Base-by-base conservation (phyloP, 2,329 filamentous ascomycete species). In the Blumeriella jaapii region DNA sequence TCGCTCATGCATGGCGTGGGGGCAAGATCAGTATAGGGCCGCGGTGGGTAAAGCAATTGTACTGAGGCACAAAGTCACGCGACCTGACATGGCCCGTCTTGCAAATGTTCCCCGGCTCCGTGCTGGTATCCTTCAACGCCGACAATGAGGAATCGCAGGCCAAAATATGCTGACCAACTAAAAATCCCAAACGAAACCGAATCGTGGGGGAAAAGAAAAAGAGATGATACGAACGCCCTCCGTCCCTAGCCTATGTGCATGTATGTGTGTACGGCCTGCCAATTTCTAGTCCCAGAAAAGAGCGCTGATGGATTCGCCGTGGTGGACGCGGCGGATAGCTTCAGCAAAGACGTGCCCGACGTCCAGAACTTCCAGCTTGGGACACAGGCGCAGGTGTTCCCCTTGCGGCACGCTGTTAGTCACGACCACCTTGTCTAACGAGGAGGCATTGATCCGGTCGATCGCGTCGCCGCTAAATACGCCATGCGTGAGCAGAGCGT, bases 301-400 rank as follows among this genome's bases (percentile, higher is more conserved):
- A 42, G 91, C 84, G 58, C 86, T 94, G 62, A 98, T 94, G 54
- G 85, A 94, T 65, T 98, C 91, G 53, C 91, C 91, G 59, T 96
- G 87, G 61, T 98, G 91, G 40, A 96, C 89, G 44, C 91, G 77
- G 45, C 91, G 82, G 50, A 96, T 95, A 32, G 91, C 84, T 69
- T 96, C 89, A 40, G 84, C 87, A 58, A 96, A 95, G 39, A 95
- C 78, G 48, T 83, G 79, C 35, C 85, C 84, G 41, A 96, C 78
- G 55, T 96, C 89, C 43, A 98, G 64, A 31, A 95, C 82, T 58
- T 94, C 86, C 33, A 98, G 66, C 65, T 96, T 96, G 24, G 82
- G 73, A 56, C 89, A 94, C 32, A 76, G 60, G 45, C 65, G 68
- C 55, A 75, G 67, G 61, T 96, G 82, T 48, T 93, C 82, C 20